Conservation (phyloP, 345 rosid species). For the Eucalyptus caleyi region DNA sequence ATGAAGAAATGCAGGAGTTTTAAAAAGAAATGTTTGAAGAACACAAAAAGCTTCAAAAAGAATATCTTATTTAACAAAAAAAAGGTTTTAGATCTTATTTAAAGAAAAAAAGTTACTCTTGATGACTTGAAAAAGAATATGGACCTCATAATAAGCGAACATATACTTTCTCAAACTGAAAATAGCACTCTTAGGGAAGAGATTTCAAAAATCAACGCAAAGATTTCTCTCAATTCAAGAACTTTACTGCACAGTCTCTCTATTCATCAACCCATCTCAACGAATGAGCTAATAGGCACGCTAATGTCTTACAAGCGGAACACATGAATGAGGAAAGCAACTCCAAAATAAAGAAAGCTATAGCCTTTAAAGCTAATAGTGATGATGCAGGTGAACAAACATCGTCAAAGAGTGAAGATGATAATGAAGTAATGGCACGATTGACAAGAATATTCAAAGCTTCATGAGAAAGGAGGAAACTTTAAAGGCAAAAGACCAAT, state of each 20-base stretch:
- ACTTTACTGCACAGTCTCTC: background rate
- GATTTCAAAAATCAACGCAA: fast-evolving
- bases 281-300: background rate
- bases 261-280: background rate
- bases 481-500: too few species aligned
- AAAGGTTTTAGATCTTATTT: too few species aligned
- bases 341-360: too few species aligned
- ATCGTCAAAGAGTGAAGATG: too few species aligned
- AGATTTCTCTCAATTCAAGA: background rate
- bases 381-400: too few species aligned
- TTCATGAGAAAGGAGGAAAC: too few species aligned
- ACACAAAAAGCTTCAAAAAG: background rate
- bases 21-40: background rate
- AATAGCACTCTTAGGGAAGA: background rate
- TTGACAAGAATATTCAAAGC: too few species aligned
- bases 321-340: background rate
- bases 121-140: background rate
- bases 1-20: background rate
- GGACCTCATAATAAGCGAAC: background rate
- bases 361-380: background rate
- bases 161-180: background rate
- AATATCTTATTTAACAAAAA: too few species aligned
- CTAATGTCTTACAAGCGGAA: background rate
- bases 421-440: too few species aligned
- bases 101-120: background rate